Conservation (phyloP, 345 rosid genomes). For the Streptanthus diversifolius region DNA sequence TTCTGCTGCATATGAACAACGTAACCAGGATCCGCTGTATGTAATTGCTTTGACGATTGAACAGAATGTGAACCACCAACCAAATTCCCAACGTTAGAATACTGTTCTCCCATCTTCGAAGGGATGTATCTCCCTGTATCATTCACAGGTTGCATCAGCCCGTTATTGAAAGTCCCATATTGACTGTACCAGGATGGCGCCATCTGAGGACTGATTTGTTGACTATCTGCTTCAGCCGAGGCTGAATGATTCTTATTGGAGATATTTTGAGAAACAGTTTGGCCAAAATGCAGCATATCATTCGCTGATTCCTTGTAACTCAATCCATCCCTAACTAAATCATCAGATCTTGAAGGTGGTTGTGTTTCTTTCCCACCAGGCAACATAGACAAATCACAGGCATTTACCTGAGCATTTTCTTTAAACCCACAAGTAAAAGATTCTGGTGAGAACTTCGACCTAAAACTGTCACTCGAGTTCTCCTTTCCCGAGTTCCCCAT, state of each 20-base stretch:
- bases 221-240: conserved; percentile 44
- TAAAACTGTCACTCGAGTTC: background rate
- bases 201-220: conserved; percentile 61
- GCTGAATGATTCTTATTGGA: conserved; percentile 34
- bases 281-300: conserved; percentile 37
- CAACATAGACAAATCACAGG: conserved; percentile 33
- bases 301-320: conserved; percentile 35
- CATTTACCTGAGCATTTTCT: conserved; percentile 30
- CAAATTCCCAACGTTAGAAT: conserved; percentile 38
- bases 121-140: conserved; percentile 40
- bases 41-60: conserved; percentile 32
- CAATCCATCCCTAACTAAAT: conserved; percentile 32
- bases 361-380: background rate
- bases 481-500: conserved; percentile 17
- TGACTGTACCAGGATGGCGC: conserved; percentile 77
- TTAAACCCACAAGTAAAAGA: background rate
- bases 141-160: conserved; percentile 48
- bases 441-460: background rate
- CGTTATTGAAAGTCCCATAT: conserved; percentile 64
- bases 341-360: conserved; percentile 38
- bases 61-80: conserved; percentile 40
- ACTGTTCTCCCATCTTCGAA: conserved; percentile 42
- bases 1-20: conserved; percentile 16
- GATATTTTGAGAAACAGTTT: conserved; percentile 38
- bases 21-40: too few relatives aligned